Conservation (phyloP, 2,329 filamentous ascomycete genomes). For the Falciphora oryzae region DNA sequence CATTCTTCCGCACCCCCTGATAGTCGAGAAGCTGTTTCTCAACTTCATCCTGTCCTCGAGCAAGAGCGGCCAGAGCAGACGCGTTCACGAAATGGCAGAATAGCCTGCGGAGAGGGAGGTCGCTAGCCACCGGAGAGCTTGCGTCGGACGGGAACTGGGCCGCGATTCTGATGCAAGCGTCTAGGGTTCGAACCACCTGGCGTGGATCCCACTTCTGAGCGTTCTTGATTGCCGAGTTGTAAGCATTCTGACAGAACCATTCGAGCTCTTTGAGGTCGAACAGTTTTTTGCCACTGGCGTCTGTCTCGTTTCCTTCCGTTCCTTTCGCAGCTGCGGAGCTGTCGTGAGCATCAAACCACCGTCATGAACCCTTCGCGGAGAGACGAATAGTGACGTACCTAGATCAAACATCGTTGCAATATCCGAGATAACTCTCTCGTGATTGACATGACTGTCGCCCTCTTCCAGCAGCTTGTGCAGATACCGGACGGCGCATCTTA, state of each 20-base stretch:
- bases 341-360: constrained; percentile 1
- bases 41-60: constrained; percentile 43
- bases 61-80: constrained; percentile 44
- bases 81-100: constrained; percentile 66
- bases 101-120: constrained; percentile 54
- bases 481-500: constrained; percentile 54
- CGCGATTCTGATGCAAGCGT: constrained; percentile 46
- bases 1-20: constrained; percentile 52
- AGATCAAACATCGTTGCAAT: constrained; percentile 46
- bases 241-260: constrained; percentile 80
- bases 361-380: background rate
- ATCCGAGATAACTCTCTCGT: constrained; percentile 33
- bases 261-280: constrained; percentile 65
- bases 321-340: constrained; percentile 32
- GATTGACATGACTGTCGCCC: constrained; percentile 16
- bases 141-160: constrained; percentile 43
- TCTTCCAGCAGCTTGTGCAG: constrained; percentile 37
- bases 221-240: constrained; percentile 67
- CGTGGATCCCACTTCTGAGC: constrained; percentile 47
- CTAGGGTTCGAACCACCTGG: constrained; percentile 51
- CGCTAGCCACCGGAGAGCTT: constrained; percentile 32
- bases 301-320: constrained; percentile 31
- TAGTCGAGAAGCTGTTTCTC: constrained; percentile 56
- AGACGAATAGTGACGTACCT: constrained; percentile 26
- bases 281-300: constrained; percentile 35